Base-by-base conservation (phyloP, 2,329 filamentous ascomycete species). In the Arthrinium puccinioides region DNA sequence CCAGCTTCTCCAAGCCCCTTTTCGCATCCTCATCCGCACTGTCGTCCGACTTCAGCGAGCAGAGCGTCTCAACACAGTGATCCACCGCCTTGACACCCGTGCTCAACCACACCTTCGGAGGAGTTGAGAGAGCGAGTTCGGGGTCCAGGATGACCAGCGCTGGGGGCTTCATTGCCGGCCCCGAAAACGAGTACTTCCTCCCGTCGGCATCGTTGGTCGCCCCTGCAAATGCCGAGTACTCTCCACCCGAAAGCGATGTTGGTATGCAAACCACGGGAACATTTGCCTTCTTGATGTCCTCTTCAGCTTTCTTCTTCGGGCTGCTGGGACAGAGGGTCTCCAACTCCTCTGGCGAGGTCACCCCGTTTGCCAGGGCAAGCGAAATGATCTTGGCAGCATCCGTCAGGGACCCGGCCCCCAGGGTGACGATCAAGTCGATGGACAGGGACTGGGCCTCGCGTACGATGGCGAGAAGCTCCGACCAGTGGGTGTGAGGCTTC, bases 101-200 rank as follows among this genome's bases (percentile, higher is more conserved):
- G 29, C 68, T 71, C 2, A 79, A 56, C 76, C 75, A 82, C 15
- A 76, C 60, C 15, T 57, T 56, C 1, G 60, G 55, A 0, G 75
- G 76, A 0, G 74, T 79, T 0, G 67, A 69, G 2, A 59, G 51
- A 13, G 62, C 64, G 1, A 80, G 57, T 11, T 62, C 56, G 2
- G 76, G 70, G 39, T 79, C 75, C 3, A 78, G 66, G 25, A 81
- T 70, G 5, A 79, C 61, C 4, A 81, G 61, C 5, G 64, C 53
- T 0, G 74, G 64, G 0, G 68, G 65, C 21, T 62, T 59, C 5
- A 56, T 32, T 11, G 33, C 50, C 0, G 64, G 59, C 9, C 51
- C 42, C 4, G 42, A 41, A 40, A 61, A 62, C 0, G 44, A 40
- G 13, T 48, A 44, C 32, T 63, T 62, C 13, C 48, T 43, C 1